Conservation (phyloP, 169 alveolate species). For the Amoebophrya sp. region DNA sequence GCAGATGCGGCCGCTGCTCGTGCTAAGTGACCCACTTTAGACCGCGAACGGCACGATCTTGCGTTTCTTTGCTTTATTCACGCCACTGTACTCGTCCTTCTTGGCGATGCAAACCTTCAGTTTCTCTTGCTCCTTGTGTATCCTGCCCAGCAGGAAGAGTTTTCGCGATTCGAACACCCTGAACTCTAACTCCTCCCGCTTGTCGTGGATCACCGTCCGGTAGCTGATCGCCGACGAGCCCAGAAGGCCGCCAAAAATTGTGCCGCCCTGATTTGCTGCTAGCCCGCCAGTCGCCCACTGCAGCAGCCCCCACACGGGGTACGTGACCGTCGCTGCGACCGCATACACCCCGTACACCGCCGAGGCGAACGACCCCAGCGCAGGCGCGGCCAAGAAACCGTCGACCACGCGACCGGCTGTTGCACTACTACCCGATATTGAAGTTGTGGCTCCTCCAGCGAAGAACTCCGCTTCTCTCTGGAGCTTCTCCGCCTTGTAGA, state of each 20-base stretch:
- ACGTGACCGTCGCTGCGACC: too few relatives aligned
- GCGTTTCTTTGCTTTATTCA: neutral
- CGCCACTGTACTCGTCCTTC: neutral
- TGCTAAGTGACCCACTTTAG: neutral
- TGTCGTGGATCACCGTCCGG: neutral
- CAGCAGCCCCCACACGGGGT: too few relatives aligned
- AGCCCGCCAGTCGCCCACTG: too few relatives aligned
- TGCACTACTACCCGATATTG: too few relatives aligned
- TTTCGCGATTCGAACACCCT: neutral
- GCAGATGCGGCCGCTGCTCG: neutral
- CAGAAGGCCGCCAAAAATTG: neutral
- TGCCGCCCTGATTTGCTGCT: too few relatives aligned
- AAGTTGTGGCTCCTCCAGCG: neutral
- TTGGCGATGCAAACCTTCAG: neutral
- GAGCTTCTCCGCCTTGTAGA: neutral
- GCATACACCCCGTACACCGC: too few relatives aligned
- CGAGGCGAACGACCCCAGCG: too few relatives aligned
- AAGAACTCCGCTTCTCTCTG: neutral
- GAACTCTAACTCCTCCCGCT: neutral
- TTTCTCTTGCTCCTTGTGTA: neutral
- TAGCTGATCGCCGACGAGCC: neutral
- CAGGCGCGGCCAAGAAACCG: too few relatives aligned
- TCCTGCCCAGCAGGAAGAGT: neutral
- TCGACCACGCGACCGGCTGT: too few relatives aligned
- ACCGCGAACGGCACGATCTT: neutral